phyloP scores from a whole-genome alignment of 1,284 basidiomycete species.

The Agroathelia rolfsii region DNA sequence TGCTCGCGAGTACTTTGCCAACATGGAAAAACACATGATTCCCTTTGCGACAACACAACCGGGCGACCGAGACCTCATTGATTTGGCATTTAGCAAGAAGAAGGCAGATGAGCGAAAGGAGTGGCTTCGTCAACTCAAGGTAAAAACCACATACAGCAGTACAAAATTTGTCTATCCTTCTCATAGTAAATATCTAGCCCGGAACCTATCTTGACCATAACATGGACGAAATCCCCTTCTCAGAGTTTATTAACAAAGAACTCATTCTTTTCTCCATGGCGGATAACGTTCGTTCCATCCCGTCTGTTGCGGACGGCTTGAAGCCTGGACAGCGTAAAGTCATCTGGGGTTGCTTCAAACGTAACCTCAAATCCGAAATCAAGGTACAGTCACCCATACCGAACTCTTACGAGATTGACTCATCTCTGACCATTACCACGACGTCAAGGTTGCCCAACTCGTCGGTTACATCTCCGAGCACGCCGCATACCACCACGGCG shows the following conservation, averaged over 20 bases:
- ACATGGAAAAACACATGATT: constrained; percentile 91
- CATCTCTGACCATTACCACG: constrained; percentile 1
- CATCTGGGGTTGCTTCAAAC: constrained; percentile 91
- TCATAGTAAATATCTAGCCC: constrained; percentile 46
- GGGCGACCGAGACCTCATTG: constrained; percentile 85
- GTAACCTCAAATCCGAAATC: constrained; percentile 87
- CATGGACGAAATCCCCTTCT: constrained; percentile 76
- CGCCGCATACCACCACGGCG: constrained; percentile 96
- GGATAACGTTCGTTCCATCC: constrained; percentile 94
- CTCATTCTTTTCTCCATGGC: constrained; percentile 99
- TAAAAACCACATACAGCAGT: too few species aligned
- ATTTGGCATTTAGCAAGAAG: constrained; percentile 99
- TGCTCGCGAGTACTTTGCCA: constrained; percentile 87
- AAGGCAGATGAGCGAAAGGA: constrained; percentile 98
- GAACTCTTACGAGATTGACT: too few species aligned
- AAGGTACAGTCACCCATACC: constrained; percentile 65
- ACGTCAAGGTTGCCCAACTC: constrained; percentile 77
- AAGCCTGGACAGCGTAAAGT: constrained; percentile 99
- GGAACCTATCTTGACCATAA: constrained; percentile 94
- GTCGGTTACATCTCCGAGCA: constrained; percentile 93
- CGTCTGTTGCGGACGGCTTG: constrained; percentile 87
- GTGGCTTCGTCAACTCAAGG: constrained; percentile 92
- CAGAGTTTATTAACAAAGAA: constrained; percentile 98
- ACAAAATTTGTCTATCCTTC: constrained; percentile 7
- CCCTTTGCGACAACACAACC: constrained; percentile 78